Conservation (phyloP, 805 yeast species). For the Zygosaccharomyces bisporus region DNA sequence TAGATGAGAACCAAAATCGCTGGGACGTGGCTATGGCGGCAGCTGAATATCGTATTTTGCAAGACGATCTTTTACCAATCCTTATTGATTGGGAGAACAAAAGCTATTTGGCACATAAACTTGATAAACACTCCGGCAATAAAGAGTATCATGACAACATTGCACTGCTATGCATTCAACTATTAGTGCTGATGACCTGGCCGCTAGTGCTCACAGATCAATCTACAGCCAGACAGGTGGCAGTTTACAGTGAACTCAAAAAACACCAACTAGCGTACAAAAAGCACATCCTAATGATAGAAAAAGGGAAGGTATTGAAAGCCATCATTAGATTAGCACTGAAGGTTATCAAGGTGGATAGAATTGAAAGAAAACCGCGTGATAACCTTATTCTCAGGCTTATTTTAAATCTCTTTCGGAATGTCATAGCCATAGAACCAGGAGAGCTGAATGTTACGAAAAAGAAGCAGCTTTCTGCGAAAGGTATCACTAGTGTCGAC, state of each 20-base stretch:
- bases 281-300: slow-evolving; percentile 53
- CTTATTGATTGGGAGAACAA: slow-evolving; percentile 66
- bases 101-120: slow-evolving; percentile 23
- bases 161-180: slow-evolving; percentile 68
- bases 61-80: slow-evolving; percentile 70
- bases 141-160: slow-evolving; percentile 48
- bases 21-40: slow-evolving; percentile 87
- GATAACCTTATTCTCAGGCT: slow-evolving; percentile 72
- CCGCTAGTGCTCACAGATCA: slow-evolving; percentile 66
- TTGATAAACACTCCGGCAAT: slow-evolving; percentile 19
- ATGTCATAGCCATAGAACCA: slow-evolving; percentile 74
- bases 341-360: slow-evolving; percentile 51
- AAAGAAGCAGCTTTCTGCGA: slow-evolving; percentile 34
- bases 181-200: slow-evolving; percentile 82
- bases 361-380: slow-evolving; percentile 56
- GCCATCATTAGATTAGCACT: slow-evolving; percentile 68
- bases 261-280: slow-evolving; percentile 71
- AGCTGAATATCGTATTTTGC: slow-evolving; percentile 70
- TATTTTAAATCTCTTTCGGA: slow-evolving; percentile 70
- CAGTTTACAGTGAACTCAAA: slow-evolving; percentile 55
- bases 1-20: slow-evolving; percentile 66
- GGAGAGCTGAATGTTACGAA: slow-evolving; percentile 50
- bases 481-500: slow-evolving; percentile 31
- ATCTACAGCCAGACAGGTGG: slow-evolving; percentile 55
- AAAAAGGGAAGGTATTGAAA: slow-evolving; percentile 58